phyloP scores from a whole-genome alignment of 2,329 filamentous ascomycete genomes.

The Biscogniauxia marginata region DNA sequence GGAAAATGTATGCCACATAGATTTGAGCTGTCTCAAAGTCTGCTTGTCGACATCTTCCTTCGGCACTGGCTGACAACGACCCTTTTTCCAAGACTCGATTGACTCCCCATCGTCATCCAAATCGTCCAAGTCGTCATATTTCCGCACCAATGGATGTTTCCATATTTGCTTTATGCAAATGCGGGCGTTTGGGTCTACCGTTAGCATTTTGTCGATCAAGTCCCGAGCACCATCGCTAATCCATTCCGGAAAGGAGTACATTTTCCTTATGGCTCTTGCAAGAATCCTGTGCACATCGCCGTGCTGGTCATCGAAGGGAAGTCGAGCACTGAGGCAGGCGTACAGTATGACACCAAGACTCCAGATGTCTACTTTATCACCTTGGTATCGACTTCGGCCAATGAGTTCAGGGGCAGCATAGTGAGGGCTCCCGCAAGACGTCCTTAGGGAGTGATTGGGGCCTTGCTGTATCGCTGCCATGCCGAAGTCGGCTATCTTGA shows the following conservation, averaged over 20 bases:
- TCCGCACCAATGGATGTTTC: conserved; percentile 80
- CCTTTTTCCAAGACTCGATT: conserved; percentile 59
- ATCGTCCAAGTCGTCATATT: conserved; percentile 75
- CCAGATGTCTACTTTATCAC: conserved; percentile 89
- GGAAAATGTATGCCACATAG: conserved; percentile 84
- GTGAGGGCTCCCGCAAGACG: conserved; percentile 93
- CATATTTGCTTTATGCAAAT: conserved; percentile 82
- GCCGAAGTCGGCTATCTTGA: conserved; percentile 96
- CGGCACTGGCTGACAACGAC: conserved; percentile 56
- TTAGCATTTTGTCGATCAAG: conserved; percentile 76
- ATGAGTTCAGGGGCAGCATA: conserved; percentile 95
- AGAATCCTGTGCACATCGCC: conserved; percentile 61
- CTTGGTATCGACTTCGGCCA: conserved; percentile 65
- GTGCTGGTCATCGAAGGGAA: conserved; percentile 73
- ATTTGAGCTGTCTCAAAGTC: conserved; percentile 80
- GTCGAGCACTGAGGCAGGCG: conserved; percentile 76
- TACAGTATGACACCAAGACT: conserved; percentile 89
- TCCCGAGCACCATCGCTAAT: conserved; percentile 71
- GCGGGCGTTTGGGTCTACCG: conserved; percentile 73
- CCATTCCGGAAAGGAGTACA: conserved; percentile 59
- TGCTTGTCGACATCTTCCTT: conserved; percentile 74
- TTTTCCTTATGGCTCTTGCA: conserved; percentile 55
- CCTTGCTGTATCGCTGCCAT: conserved; percentile 93
- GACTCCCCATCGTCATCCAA: conserved; percentile 56
- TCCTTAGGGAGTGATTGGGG: conserved; percentile 73